These are phyloP conservation scores for Blakeslea trispora DNA, from an alignment of 371 early-diverging fungal species.

Conservation along the genomic window DNA sequence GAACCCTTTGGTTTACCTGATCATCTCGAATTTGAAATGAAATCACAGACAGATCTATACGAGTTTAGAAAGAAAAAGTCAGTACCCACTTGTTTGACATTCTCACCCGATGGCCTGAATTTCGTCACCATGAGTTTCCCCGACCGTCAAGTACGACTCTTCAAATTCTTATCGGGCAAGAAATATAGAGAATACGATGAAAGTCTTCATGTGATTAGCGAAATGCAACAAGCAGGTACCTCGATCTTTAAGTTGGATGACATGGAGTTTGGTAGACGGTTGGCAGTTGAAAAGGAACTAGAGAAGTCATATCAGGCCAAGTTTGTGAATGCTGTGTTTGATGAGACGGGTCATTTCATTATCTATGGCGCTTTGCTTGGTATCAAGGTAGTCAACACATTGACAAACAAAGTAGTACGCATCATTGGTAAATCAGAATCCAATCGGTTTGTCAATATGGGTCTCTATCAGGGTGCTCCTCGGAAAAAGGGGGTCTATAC, in stretches of 20 bases:
- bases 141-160: constrained; percentile 88
- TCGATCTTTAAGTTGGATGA: constrained; percentile 82
- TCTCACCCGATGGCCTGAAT: constrained; percentile 78
- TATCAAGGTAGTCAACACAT: constrained; percentile 90
- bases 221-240: constrained; percentile 90
- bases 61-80: constrained; percentile 87
- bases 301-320: constrained; percentile 70
- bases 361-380: constrained; percentile 91
- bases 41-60: constrained; percentile 93
- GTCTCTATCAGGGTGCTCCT: constrained; percentile 89
- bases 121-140: constrained; percentile 88
- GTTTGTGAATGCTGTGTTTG: constrained; percentile 88
- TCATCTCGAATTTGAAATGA: constrained; percentile 73
- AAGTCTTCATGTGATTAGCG: constrained; percentile 74
- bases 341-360: constrained; percentile 87
- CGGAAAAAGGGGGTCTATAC: constrained; percentile 75
- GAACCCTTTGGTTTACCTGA: constrained; percentile 66
- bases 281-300: constrained; percentile 89
- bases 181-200: constrained; percentile 91
- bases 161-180: constrained; percentile 83
- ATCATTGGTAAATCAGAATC: constrained; percentile 91
- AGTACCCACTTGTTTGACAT: constrained; percentile 77
- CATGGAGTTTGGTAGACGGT: constrained; percentile 95
- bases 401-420: constrained; percentile 80
- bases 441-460: constrained; percentile 87